Percentiles rank a stretch among this genome's conserved stretches.
These are phyloP conservation scores for Kuraishia molischiana DNA, from an alignment of 805 yeast genomes.

Conservation along the genomic window DNA sequence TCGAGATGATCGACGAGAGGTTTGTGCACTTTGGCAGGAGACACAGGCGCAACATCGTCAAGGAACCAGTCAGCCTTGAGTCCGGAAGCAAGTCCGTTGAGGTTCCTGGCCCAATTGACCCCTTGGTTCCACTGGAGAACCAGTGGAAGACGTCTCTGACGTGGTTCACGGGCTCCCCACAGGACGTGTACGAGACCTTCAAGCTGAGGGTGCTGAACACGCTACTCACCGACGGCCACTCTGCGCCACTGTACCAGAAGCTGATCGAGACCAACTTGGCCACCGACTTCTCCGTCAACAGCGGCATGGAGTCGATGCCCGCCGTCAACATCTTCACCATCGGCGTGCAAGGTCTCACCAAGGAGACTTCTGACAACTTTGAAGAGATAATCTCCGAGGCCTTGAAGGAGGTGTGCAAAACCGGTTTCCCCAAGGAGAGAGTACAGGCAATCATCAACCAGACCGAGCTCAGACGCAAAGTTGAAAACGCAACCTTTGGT, in stretches of 20 bases:
- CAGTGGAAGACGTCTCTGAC: conserved; percentile 80
- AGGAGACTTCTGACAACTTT: conserved; percentile 29
- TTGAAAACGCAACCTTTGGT: conserved; percentile 88
- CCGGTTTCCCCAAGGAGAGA: conserved; percentile 44
- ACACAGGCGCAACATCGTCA: conserved; percentile 17
- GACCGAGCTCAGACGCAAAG: conserved; percentile 72
- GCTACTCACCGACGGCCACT: conserved; percentile 81
- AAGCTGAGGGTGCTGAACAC: conserved; percentile 61
- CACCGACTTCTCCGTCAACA: conserved; percentile 75
- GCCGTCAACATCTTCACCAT: conserved; percentile 69
- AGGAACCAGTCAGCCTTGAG: conserved; percentile 36
- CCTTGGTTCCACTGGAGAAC: conserved; percentile 51
- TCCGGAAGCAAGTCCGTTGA: conserved; percentile 22
- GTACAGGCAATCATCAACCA: conserved; percentile 88
- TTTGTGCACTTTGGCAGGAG: conserved; percentile 47
- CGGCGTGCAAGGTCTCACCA: conserved; percentile 70
- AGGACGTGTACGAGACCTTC: conserved; percentile 59
- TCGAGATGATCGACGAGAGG: conserved; percentile 42
- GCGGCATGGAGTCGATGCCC: conserved; percentile 81
- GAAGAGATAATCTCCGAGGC: conserved; percentile 31
- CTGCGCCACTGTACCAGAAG: conserved; percentile 81
- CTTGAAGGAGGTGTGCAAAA: conserved; percentile 29
- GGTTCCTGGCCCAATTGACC: conserved; percentile 74
- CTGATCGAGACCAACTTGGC: conserved; percentile 80
- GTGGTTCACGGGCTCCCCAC: conserved; percentile 77